Evolutionary conservation across 1,284 basidiomycete species (phyloP).

Genomic region (Irpex rosettiformis): DNA sequence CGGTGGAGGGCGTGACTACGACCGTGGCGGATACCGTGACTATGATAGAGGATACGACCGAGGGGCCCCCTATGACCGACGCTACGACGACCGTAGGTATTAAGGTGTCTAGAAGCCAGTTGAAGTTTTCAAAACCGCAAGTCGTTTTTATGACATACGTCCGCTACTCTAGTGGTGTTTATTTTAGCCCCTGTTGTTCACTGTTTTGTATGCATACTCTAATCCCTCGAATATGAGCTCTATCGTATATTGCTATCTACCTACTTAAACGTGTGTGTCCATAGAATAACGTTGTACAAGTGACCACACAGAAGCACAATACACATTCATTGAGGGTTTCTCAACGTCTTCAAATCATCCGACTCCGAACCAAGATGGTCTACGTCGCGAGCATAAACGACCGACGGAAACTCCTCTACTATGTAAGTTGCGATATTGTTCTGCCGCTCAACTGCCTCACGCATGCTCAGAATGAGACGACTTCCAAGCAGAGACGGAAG

Average conservation of each 20-base stretch:
- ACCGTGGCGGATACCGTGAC: conserved; percentile 29
- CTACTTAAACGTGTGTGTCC: not conserved
- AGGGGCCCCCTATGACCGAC: conserved; percentile 31
- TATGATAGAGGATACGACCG: conserved; percentile 30
- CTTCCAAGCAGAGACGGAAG: conserved; percentile 19
- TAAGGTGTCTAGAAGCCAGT: conserved; percentile 13
- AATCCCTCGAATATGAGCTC: not conserved
- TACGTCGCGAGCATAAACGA: not conserved
- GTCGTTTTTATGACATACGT: not conserved
- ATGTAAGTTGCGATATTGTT: conserved; percentile 10
- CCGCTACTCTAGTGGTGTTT: not conserved
- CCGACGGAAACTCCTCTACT: conserved; percentile 7
- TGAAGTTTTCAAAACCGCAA: not conserved
- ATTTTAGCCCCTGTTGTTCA: not conserved
- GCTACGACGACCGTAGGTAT: conserved; percentile 45
- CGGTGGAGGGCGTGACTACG: conserved; percentile 34
- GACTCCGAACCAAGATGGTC: not conserved
- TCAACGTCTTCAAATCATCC: not conserved
- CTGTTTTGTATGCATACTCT: not conserved
- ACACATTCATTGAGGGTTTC: no score
- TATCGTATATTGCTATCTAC: not conserved
- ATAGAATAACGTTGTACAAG: no score
- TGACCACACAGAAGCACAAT: no score
- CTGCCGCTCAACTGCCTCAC: conserved; percentile 12
- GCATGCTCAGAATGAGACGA: conserved; percentile 19